Evolutionary conservation across 352 stramenopile species (phyloP), one percentile per base, ranked within the genome.

Genomic region (Globisporangium orthogonon): DNA sequence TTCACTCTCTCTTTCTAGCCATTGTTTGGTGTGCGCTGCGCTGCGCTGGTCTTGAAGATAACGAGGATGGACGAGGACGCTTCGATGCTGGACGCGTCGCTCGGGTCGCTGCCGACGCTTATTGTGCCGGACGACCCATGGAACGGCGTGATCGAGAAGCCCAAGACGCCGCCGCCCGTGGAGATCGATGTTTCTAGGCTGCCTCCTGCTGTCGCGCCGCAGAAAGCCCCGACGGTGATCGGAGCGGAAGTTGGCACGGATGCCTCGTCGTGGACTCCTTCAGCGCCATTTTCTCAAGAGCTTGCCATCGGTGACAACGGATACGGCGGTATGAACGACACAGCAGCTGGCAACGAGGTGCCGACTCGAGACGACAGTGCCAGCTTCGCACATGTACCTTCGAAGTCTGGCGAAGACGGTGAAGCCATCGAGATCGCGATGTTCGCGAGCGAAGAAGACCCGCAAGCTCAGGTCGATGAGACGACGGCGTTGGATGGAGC

Each of bases 81-180:
- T 15, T 44, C 56, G 28, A 44, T 65, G 47, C 56, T 66, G 18
- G 62, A 69, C 48, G 37, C 65, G 7, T 66, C 67, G 49, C 59
- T 78, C 7, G 70, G 70, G 17, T 73, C 70, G 23, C 35, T 88
- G 37, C 77, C 80, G 23, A 86, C 77, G 56, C 70, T 90, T 31
- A 82, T 88, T 23, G 80, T 90, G 30, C 80, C 80, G 2, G 77
- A 88, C 50, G 80, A 90, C 46, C 80, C 80, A 4, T 58, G 80
- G 52, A 83, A 67, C 10, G 80, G 80, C 13, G 72, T 59, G 17
- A 90, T 90, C 43, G 77, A 88, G 66, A 71, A 74, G n/a, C 77
- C 75, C 44, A 71, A 74, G 69, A 86, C 80, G 6, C 75, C 71
- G 10, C 71, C 69, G 18, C 71, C 73, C 4, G 62, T 83, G 35